Evolutionary conservation across 2,329 filamentous ascomycete genomes (phyloP).

Genomic region (Leptoxyphium fumago): DNA sequence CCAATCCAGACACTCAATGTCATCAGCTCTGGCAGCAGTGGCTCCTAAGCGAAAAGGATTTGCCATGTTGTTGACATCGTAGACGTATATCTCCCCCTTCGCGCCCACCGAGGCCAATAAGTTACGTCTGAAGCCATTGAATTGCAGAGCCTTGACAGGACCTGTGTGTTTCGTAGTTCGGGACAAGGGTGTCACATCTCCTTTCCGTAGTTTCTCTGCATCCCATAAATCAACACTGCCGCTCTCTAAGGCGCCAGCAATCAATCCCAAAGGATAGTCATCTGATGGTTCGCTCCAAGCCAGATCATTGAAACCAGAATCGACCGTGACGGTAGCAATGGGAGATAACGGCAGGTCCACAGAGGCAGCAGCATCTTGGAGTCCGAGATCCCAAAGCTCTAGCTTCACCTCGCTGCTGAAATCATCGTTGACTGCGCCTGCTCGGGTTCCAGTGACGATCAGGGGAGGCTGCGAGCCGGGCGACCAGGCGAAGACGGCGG

Average conservation of each 20-base stretch:
- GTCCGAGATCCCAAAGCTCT: conserved; percentile 85
- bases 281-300: conserved; percentile 78
- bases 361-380: conserved; percentile 55
- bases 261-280: conserved; percentile 69
- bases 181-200: conserved; percentile 61
- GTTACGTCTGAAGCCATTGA: conserved; percentile 85
- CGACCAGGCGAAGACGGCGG: conserved; percentile 95
- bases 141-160: conserved; percentile 85
- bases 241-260: conserved; percentile 90
- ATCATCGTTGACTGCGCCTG: conserved; percentile 88
- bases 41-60: conserved; percentile 84
- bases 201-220: conserved; percentile 49
- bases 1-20: conserved; percentile 95
- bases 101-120: conserved; percentile 83
- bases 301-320: conserved; percentile 94
- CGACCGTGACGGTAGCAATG: conserved; percentile 66
- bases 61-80: conserved; percentile 78
- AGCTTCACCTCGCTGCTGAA: conserved; percentile 96
- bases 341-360: conserved; percentile 46
- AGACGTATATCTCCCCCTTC: conserved; percentile 92
- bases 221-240: conserved; percentile 90
- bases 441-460: conserved; percentile 83
- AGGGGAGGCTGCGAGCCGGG: conserved; percentile 64
- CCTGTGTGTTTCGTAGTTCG: conserved; percentile 82
- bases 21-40: conserved; percentile 74